Evolutionary conservation across 2,329 filamentous ascomycete genomes (phyloP).

Genomic region (Dactylellina parvicollis): DNA sequence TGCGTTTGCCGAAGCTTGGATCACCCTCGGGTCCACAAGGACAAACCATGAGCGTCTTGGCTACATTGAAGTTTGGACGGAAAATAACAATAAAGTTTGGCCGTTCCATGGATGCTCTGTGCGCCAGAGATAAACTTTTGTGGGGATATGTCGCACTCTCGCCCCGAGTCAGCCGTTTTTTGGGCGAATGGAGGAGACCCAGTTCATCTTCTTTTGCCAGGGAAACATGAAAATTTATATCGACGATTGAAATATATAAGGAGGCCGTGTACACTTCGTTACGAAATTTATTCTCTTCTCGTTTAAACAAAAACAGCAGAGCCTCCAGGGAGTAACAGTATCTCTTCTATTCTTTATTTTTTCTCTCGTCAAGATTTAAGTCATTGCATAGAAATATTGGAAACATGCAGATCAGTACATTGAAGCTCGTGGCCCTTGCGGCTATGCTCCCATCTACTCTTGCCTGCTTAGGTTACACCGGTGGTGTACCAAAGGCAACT

Average conservation of each 20-base stretch:
- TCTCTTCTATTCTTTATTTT: background rate
- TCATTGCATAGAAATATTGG: background rate
- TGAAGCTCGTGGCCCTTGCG: slow-evolving; percentile 57
- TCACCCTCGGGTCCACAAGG: slow-evolving; percentile 32
- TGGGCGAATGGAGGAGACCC: too few relatives aligned
- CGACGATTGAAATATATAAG: slow-evolving; percentile 16
- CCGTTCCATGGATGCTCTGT: slow-evolving; percentile 39
- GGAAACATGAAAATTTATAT: too few relatives aligned
- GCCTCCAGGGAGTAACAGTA: background rate
- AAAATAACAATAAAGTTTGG: slow-evolving; percentile 47
- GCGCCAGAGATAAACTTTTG: slow-evolving; percentile 17
- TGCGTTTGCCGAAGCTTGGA: too few relatives aligned
- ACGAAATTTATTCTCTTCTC: background rate
- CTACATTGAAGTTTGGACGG: slow-evolving; percentile 14
- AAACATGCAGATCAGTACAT: slow-evolving; percentile 39
- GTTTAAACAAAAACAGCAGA: background rate
- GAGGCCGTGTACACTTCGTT: background rate
- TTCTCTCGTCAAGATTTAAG: too few relatives aligned
- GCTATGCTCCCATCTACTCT: slow-evolving; percentile 58
- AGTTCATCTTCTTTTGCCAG: too few relatives aligned
- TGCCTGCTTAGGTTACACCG: slow-evolving; percentile 60
- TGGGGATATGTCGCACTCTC: slow-evolving; percentile 27
- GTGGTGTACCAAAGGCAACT: slow-evolving; percentile 59
- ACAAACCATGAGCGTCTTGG: slow-evolving; percentile 45
- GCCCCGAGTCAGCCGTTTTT: slow-evolving; percentile 18